Percentiles rank a stretch among this genome's conserved stretches.
Evolutionary conservation across 1,284 basidiomycete genomes (phyloP).

Genomic region (Rhodofomes roseus): DNA sequence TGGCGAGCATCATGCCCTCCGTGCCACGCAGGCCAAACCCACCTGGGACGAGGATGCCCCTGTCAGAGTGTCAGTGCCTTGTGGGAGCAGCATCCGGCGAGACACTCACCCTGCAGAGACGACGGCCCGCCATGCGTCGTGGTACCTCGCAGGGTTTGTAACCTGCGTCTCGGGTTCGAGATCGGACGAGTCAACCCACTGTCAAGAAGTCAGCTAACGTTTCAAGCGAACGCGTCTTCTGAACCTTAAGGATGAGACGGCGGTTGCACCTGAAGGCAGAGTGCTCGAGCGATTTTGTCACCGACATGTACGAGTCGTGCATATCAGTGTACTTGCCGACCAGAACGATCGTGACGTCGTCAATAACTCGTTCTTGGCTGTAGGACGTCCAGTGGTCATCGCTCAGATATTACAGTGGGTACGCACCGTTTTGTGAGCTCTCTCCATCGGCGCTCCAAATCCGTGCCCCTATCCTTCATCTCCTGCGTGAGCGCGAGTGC

Average conservation of each 20-base stretch:
- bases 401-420: conserved; percentile 15
- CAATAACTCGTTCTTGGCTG: conserved; percentile 91
- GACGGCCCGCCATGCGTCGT: conserved; percentile 93
- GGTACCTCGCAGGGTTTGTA: conserved; percentile 84
- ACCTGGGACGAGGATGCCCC: conserved; percentile 93
- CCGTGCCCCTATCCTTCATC: conserved; percentile 62
- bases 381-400: not conserved
- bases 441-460: conserved; percentile 75
- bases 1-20: conserved; percentile 97
- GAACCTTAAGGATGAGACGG: conserved; percentile 78
- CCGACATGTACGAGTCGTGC: conserved; percentile 98
- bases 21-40: conserved; percentile 94
- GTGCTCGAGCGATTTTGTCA: conserved; percentile 96
- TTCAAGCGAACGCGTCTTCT: not conserved
- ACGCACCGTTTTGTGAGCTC: conserved; percentile 74
- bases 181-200: conserved; percentile 99
- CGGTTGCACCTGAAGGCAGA: conserved; percentile 90
- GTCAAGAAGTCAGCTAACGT: not conserved
- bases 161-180: conserved; percentile 82
- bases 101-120: conserved; percentile 78
- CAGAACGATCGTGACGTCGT: conserved; percentile 86
- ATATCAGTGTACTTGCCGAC: conserved; percentile 98
- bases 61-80: conserved; percentile 25
- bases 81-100: not conserved
- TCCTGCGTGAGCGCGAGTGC: conserved; percentile 51